These are phyloP conservation scores for Rusavskia elegans DNA, from an alignment of 495 filamentous ascomycete genomes.

Conservation along the genomic window DNA sequence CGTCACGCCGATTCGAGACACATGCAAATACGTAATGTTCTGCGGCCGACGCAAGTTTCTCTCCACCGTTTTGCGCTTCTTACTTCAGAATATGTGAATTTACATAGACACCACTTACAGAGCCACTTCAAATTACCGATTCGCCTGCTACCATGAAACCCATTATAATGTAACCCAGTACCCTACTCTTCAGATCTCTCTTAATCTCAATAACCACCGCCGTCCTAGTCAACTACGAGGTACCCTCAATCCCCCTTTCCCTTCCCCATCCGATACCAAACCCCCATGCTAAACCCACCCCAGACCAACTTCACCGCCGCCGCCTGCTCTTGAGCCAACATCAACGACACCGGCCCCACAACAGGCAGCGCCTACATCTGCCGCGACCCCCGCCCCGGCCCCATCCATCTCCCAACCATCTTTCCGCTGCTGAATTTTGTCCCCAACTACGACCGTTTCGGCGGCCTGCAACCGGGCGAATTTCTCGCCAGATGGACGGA, in stretches of 20 bases:
- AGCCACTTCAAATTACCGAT: too few relatives aligned
- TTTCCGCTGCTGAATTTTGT: constrained; percentile 24
- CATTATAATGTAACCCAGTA: too few relatives aligned
- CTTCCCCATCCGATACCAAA: not conserved
- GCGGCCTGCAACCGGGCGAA: constrained; percentile 27
- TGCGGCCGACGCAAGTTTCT: too few relatives aligned
- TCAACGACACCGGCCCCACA: constrained; percentile 17
- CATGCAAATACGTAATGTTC: too few relatives aligned
- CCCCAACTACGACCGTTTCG: constrained; percentile 30
- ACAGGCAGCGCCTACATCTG: constrained; percentile 25
- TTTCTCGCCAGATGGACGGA: constrained; percentile 34
- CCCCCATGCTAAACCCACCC: not conserved
- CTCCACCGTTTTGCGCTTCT: too few relatives aligned
- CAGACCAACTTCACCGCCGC: not conserved
- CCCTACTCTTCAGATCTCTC: not conserved
- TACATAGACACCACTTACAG: too few relatives aligned
- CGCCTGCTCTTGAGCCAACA: constrained; percentile 20
- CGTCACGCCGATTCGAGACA: too few relatives aligned
- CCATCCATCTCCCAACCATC: constrained; percentile 21
- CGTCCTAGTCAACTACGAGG: not conserved
- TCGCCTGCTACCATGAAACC: too few relatives aligned
- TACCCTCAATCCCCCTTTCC: not conserved
- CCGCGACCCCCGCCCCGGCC: constrained; percentile 35
- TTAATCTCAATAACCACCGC: not conserved
- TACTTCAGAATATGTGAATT: too few relatives aligned